Evolutionary conservation across 2,329 filamentous ascomycete species (phyloP).

Genomic region (Calonectria fujianensis): DNA sequence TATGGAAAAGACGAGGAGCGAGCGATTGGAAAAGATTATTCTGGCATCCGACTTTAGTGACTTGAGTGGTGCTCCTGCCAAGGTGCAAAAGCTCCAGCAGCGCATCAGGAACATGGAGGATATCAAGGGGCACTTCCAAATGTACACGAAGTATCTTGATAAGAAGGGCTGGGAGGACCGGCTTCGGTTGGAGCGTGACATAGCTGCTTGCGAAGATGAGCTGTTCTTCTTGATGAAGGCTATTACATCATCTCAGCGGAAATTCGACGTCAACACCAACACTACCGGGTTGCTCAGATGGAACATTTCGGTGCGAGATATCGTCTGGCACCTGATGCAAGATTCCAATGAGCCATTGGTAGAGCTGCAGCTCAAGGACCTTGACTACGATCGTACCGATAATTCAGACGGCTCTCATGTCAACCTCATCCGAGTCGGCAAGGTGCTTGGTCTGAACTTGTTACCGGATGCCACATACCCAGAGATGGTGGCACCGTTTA

Average conservation of each 20-base stretch:
- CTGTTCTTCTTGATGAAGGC: slow-evolving; percentile 99
- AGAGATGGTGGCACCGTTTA: slow-evolving; percentile 94
- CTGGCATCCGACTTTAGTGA: slow-evolving; percentile 99
- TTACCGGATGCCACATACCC: slow-evolving; percentile 94
- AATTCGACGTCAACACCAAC: slow-evolving; percentile 82
- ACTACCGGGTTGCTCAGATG: slow-evolving; percentile 89
- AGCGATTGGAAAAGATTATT: slow-evolving; percentile 98
- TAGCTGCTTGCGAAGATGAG: slow-evolving; percentile 94
- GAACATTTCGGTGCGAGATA: slow-evolving; percentile 95
- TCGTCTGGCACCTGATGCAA: slow-evolving; percentile 96
- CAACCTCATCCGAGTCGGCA: slow-evolving; percentile 92
- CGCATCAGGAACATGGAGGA: slow-evolving; percentile 95
- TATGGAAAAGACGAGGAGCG: slow-evolving; percentile 95
- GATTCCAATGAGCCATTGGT: slow-evolving; percentile 91
- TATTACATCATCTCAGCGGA: slow-evolving; percentile 95
- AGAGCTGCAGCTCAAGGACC: slow-evolving; percentile 93
- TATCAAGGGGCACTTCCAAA: slow-evolving; percentile 97
- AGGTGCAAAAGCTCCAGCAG: slow-evolving; percentile 93
- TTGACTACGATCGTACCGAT: slow-evolving; percentile 95
- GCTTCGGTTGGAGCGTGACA: slow-evolving; percentile 89
- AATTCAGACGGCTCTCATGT: slow-evolving; percentile 98
- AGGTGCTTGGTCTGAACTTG: slow-evolving; percentile 91
- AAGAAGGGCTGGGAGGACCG: slow-evolving; percentile 94
- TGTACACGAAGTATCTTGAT: slow-evolving; percentile 91
- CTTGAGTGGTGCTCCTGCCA: slow-evolving; percentile 91